Evolutionary conservation across 768 basidiomycete species (phyloP).

Genomic region (Tricholoma saponaceum): DNA sequence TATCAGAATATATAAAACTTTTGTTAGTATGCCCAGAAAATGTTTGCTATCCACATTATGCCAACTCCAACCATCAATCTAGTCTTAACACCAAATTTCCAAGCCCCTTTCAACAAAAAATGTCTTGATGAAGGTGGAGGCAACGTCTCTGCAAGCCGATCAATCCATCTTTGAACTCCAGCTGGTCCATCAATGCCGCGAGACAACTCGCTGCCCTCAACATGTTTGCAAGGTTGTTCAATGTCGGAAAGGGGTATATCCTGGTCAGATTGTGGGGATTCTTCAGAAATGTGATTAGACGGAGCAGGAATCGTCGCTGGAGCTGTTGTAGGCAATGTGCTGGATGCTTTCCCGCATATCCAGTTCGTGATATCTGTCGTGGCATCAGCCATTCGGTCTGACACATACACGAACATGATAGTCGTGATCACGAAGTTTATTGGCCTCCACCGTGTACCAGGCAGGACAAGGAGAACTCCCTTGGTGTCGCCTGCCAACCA

Average conservation of each 20-base stretch:
- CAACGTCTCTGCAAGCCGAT: conserved; percentile 39
- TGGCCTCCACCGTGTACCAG: conserved; percentile 68
- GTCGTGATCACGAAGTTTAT: conserved; percentile 76
- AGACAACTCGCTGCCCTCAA: conserved; percentile 21
- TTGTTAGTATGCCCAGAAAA: conserved; percentile 44
- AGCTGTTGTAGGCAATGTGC: conserved; percentile 8
- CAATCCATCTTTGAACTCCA: conserved; percentile 48
- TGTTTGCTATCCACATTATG: conserved; percentile 63
- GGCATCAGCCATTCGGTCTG: conserved; percentile 71
- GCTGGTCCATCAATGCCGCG: conserved; percentile 37
- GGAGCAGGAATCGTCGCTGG: conserved; percentile 3
- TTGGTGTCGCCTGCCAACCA: conserved; percentile 86
- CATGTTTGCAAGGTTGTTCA: conserved; percentile 9
- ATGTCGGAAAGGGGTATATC: conserved; percentile 16
- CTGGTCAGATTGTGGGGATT: conserved; percentile 12
- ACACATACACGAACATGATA: conserved; percentile 76
- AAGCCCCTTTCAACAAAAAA: conserved; percentile 27
- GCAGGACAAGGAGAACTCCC: conserved; percentile 75
- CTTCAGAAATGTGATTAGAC: conserved; percentile 12
- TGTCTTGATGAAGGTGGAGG: conserved; percentile 19
- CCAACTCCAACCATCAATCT: conserved; percentile 37
- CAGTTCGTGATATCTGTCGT: conserved; percentile 66
- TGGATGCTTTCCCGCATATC: conserved; percentile 39
- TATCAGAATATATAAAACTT: background rate
- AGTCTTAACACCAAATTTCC: conserved; percentile 30